Evolutionary conservation across 306 rosid species (phyloP).

Genomic region (Pachyrhizus erosus): DNA sequence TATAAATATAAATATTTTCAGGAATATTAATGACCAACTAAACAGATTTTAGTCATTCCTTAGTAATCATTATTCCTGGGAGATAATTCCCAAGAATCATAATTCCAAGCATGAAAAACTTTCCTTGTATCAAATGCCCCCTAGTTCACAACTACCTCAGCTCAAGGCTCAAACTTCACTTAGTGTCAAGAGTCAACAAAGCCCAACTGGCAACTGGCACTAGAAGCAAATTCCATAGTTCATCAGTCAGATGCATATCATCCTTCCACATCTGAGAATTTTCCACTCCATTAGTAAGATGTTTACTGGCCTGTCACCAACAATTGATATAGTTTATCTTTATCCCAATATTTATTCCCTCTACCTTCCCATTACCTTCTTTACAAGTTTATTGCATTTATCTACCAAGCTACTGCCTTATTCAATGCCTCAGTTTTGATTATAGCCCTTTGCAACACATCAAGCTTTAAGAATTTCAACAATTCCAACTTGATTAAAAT

Average conservation of each 20-base stretch:
- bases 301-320: not conserved
- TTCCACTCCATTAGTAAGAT: not conserved
- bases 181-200: not conserved
- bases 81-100: no score
- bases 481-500: not conserved
- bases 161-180: not conserved
- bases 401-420: not conserved
- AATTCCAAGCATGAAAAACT: no score
- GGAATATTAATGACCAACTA: no score
- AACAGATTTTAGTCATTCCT: no score
- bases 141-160: not conserved
- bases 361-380: not conserved
- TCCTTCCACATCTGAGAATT: not conserved
- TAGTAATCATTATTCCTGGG: no score
- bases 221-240: not conserved
- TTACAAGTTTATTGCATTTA: not conserved
- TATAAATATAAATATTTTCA: no score
- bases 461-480: not conserved
- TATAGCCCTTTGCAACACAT: not conserved
- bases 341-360: not conserved
- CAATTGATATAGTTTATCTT: not conserved
- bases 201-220: not conserved
- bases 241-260: conserved; percentile 7
- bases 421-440: not conserved
- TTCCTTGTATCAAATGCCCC: no score